phyloP scores from a whole-genome alignment of 345 rosid genomes.

The Murraya koenigii region DNA sequence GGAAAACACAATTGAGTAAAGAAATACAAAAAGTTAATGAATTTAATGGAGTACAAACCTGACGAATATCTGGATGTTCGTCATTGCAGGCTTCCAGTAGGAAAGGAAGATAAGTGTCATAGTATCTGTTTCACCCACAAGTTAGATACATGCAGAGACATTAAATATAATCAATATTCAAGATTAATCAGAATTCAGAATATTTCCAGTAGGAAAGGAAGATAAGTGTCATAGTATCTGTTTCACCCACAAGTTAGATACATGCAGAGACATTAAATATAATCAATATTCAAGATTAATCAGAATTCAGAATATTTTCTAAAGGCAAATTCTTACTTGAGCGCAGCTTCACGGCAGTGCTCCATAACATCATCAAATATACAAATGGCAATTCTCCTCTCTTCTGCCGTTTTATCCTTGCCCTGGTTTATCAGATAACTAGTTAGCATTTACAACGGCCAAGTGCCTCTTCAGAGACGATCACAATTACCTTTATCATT shows the following conservation, averaged over 20 bases:
- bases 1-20: not conserved
- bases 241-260: conserved; percentile 3
- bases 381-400: conserved; percentile 73
- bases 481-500: not conserved
- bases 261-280: not conserved
- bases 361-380: conserved; percentile 75
- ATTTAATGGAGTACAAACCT: conserved; percentile 35
- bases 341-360: conserved; percentile 64
- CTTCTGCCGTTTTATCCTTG: conserved; percentile 66
- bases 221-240: conserved; percentile 65
- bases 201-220: conserved; percentile 68
- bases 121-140: conserved; percentile 41
- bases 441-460: conserved; percentile 6
- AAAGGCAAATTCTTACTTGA: conserved; percentile 35
- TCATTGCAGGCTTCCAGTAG: conserved; percentile 69
- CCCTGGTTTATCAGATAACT: conserved; percentile 38
- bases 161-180: conserved; percentile 2
- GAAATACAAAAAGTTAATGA: not conserved
- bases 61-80: conserved; percentile 60
- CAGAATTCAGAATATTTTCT: not conserved
- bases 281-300: not conserved
- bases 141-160: not conserved
- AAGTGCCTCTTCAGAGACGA: not conserved
- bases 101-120: conserved; percentile 65
- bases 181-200: not conserved